These are phyloP conservation scores for Geosmithia flava DNA, from an alignment of 2,329 filamentous ascomycete species.

Conservation along the genomic window DNA sequence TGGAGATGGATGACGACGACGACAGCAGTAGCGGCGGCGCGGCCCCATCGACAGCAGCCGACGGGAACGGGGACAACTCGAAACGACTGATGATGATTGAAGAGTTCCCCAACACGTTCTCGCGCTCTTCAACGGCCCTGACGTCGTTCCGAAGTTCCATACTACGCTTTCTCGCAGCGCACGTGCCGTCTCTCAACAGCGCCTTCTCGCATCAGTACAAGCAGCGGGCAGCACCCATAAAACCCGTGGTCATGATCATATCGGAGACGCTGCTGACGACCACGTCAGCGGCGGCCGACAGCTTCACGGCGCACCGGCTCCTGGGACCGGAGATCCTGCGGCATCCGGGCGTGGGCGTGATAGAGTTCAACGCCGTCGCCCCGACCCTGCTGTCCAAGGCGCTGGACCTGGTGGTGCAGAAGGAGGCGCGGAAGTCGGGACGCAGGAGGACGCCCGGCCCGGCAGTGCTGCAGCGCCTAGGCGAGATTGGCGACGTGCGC, in stretches of 20 bases:
- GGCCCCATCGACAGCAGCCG: constrained; percentile 7
- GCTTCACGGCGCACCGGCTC: constrained; percentile 82
- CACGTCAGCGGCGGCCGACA: constrained; percentile 74
- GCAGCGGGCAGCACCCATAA: constrained; percentile 32
- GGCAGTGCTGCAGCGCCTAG: constrained; percentile 63
- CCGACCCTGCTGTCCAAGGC: constrained; percentile 78
- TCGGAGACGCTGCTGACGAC: constrained; percentile 85
- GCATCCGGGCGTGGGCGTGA: constrained; percentile 64
- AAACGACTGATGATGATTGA: constrained; percentile 60
- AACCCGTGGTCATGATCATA: constrained; percentile 77
- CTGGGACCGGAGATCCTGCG: constrained; percentile 77
- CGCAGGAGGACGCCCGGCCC: constrained; percentile 66
- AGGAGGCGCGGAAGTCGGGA: constrained; percentile 71
- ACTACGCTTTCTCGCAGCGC: constrained; percentile 59
- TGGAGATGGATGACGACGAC: constrained; percentile 32
- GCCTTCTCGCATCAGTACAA: constrained; percentile 24
- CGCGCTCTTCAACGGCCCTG: constrained; percentile 49
- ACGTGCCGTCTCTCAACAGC: constrained; percentile 40
- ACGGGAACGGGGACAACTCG: constrained; percentile 1
- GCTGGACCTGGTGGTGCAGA: constrained; percentile 67
- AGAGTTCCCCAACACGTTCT: constrained; percentile 70
- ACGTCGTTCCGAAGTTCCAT: constrained; percentile 65
- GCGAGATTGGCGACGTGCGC: constrained; percentile 82
- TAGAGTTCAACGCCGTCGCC: constrained; percentile 91
- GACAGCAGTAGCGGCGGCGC: neutral